phyloP scores from a whole-genome alignment of 805 yeast species.

The Kazachstania africana region DNA sequence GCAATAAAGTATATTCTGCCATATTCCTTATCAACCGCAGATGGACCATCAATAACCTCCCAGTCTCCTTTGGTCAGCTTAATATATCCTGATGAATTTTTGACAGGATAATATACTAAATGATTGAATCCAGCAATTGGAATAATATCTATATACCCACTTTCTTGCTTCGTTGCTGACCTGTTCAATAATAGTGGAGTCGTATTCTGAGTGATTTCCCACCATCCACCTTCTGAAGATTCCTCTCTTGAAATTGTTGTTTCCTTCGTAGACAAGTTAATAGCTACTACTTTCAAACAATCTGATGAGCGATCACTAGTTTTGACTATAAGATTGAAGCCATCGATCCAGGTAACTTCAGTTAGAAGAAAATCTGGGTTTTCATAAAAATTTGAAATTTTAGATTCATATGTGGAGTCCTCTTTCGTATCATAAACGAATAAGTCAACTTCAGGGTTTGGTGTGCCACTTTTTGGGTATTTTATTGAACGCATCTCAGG shows the following conservation, averaged over 20 bases:
- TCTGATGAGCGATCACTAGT: slow-evolving; percentile 59
- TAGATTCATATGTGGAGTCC: slow-evolving; percentile 29
- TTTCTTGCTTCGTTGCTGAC: slow-evolving; percentile 31
- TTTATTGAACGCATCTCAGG: slow-evolving; percentile 52
- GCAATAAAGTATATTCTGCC: slow-evolving; percentile 51
- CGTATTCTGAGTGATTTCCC: slow-evolving; percentile 61
- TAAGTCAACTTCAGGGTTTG: slow-evolving; percentile 57
- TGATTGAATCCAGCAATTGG: slow-evolving; percentile 56
- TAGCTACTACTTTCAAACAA: slow-evolving; percentile 41
- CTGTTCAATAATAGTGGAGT: slow-evolving; percentile 42
- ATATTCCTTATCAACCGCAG: slow-evolving; percentile 43
- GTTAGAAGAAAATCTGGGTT: slow-evolving; percentile 41
- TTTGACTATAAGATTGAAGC: slow-evolving; percentile 38
- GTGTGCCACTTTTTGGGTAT: slow-evolving; percentile 76
- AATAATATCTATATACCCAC: slow-evolving; percentile 76
- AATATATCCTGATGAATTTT: slow-evolving; percentile 40
- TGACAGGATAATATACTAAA: slow-evolving; percentile 74
- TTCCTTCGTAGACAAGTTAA: slow-evolving; percentile 31
- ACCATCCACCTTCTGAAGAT: slow-evolving; percentile 52
- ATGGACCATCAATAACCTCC: slow-evolving; percentile 78
- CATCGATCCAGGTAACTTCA: slow-evolving; percentile 63
- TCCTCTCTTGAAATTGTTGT: slow-evolving; percentile 38
- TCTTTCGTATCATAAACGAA: slow-evolving; percentile 32
- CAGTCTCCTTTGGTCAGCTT: slow-evolving; percentile 68
- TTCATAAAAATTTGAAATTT: slow-evolving; percentile 29